These are phyloP conservation scores for Aspergillus sp. DNA, from an alignment of 2,329 filamentous ascomycete species.

Conservation along the genomic window DNA sequence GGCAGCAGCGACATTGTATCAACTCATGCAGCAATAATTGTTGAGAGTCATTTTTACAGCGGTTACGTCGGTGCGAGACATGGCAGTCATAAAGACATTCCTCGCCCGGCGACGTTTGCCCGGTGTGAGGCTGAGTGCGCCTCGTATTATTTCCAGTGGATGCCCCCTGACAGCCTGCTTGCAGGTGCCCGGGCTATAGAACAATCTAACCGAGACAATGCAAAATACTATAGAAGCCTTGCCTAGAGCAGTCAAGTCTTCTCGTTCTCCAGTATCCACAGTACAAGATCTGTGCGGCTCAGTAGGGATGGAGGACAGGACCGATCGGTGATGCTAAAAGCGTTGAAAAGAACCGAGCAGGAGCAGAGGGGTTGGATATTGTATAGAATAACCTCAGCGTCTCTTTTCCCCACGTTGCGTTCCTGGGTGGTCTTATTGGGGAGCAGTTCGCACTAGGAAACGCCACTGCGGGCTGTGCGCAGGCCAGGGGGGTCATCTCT, in stretches of 20 bases:
- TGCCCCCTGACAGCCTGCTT: too few species aligned
- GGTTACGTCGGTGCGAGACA: neutral
- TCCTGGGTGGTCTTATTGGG: slow-evolving; percentile 2
- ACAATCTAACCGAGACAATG: too few species aligned
- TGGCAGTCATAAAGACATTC: neutral
- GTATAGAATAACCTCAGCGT: neutral
- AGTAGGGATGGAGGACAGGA: neutral
- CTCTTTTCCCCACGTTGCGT: slow-evolving; percentile 8
- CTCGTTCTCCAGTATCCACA: too few species aligned
- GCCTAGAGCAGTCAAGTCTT: too few species aligned
- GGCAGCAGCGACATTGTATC: slow-evolving; percentile 1
- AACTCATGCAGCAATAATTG: too few species aligned
- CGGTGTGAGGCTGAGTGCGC: slow-evolving; percentile 1
- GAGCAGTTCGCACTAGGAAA: neutral
- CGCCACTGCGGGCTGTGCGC: neutral
- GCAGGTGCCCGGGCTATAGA: too few species aligned
- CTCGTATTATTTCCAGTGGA: neutral
- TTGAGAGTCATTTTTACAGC: too few species aligned
- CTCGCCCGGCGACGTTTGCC: neutral
- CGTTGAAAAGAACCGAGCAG: neutral
- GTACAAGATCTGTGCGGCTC: neutral
- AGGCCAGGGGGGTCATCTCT: neutral
- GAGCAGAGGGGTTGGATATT: neutral
- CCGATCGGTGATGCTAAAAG: neutral
- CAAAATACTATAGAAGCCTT: too few species aligned